A percentile compares a stretch with the other conserved stretches of the same genome.
Evolutionary conservation across 2,329 filamentous ascomycete species (phyloP).

Genomic region (Aureobasidium melanogenum): DNA sequence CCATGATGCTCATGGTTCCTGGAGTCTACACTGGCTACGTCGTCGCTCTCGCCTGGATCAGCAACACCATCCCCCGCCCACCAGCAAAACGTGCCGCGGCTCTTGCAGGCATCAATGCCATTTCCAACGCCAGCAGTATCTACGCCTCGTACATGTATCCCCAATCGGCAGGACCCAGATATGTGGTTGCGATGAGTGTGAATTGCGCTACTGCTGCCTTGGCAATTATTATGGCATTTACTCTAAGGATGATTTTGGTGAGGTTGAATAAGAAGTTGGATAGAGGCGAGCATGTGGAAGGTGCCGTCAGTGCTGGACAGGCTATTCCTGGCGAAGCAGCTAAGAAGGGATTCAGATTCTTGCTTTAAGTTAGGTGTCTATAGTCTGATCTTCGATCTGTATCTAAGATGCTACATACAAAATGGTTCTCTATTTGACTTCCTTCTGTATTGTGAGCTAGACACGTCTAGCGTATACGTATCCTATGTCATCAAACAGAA

Average conservation of each 20-base stretch:
- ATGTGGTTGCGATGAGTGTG: constrained; percentile 52
- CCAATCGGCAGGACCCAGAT: constrained; percentile 22
- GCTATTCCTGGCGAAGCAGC: constrained; percentile 20
- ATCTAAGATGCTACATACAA: too few relatives aligned
- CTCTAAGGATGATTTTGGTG: constrained; percentile 54
- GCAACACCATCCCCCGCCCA: constrained; percentile 42
- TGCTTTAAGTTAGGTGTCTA: constrained; percentile 30
- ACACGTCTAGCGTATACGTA: too few relatives aligned
- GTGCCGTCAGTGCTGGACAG: constrained; percentile 38
- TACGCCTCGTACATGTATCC: constrained; percentile 45
- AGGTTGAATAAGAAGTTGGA: constrained; percentile 63
- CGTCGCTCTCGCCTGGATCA: constrained; percentile 49
- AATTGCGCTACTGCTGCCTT: constrained; percentile 58
- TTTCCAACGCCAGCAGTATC: constrained; percentile 46
- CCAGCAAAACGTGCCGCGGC: constrained; percentile 48
- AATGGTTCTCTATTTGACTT: too few relatives aligned
- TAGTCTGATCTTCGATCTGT: too few relatives aligned
- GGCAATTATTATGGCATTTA: constrained; percentile 54
- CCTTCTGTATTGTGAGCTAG: too few relatives aligned
- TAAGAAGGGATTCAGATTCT: constrained; percentile 58
- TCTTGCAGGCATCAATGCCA: constrained; percentile 46
- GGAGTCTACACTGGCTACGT: constrained; percentile 52
- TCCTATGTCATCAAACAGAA: too few relatives aligned
- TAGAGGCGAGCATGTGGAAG: constrained; percentile 47
- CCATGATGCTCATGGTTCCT: constrained; percentile 32